These are phyloP conservation scores for Alternaria angustiovoidea DNA, from an alignment of 2,329 filamentous ascomycete species.

Conservation along the genomic window DNA sequence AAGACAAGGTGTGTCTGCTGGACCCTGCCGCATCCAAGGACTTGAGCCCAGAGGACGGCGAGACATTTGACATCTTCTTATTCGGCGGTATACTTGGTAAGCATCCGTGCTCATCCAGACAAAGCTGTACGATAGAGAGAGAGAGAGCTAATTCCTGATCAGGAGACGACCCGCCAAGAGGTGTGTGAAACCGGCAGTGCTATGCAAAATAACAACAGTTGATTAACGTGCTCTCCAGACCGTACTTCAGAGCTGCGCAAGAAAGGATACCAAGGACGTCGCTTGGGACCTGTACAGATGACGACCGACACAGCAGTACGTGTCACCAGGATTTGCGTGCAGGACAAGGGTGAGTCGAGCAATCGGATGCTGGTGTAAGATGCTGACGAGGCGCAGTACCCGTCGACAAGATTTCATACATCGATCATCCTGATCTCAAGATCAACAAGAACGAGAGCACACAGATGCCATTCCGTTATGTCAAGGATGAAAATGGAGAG, in stretches of 20 bases:
- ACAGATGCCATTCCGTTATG: constrained; percentile 98
- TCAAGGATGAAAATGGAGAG: constrained; percentile 75
- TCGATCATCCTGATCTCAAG: constrained; percentile 88
- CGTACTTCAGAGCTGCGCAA: constrained; percentile 93
- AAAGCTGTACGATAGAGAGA: neutral
- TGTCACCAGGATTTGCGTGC: constrained; percentile 87
- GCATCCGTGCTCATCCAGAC: constrained; percentile 22
- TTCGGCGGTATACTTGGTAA: constrained; percentile 95
- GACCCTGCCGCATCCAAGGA: constrained; percentile 87
- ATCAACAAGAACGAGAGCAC: constrained; percentile 93
- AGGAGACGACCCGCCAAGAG: constrained; percentile 94
- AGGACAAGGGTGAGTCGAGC: constrained; percentile 75
- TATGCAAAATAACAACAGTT: neutral
- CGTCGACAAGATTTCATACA: constrained; percentile 79
- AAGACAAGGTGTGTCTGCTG: constrained; percentile 82
- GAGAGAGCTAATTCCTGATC: constrained; percentile 33
- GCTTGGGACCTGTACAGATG: constrained; percentile 94
- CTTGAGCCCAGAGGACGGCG: constrained; percentile 81
- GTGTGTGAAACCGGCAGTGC: constrained; percentile 59
- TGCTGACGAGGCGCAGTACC: constrained; percentile 64
- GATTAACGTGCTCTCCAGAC: constrained; percentile 63
- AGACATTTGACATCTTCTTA: constrained; percentile 86
- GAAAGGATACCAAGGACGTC: constrained; percentile 88
- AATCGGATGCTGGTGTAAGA: neutral
- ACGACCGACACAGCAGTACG: constrained; percentile 97